Evolutionary conservation across 495 filamentous ascomycete species (phyloP).

Genomic region (Symbiotaphrina buchneri): DNA sequence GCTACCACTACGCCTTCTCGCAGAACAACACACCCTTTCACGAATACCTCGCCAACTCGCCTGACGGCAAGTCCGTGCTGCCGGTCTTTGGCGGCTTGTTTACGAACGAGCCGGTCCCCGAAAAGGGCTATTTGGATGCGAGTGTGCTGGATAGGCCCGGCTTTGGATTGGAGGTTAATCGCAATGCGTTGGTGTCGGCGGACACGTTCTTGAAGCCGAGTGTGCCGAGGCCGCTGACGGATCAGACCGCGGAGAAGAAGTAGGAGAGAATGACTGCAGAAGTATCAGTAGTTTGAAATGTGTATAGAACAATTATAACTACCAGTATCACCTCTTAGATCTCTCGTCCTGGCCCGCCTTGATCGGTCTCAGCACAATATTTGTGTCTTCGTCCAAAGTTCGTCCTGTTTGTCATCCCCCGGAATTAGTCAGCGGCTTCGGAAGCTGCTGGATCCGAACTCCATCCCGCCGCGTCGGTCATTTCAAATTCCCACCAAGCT

Average conservation of each 20-base stretch:
- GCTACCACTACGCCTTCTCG: conserved; percentile 83
- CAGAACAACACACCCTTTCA: conserved; percentile 84
- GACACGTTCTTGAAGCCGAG: conserved; percentile 45
- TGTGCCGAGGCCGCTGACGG: conserved; percentile 32
- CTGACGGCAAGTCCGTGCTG: conserved; percentile 68
- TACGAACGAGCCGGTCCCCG: conserved; percentile 73
- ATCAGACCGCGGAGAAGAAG: neutral
- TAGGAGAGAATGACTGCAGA: conserved; percentile 10
- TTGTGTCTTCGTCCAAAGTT: too few relatives aligned
- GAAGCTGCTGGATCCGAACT: too few relatives aligned
- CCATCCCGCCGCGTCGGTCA: too few relatives aligned
- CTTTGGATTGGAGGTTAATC: conserved; percentile 74
- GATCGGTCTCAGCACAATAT: too few relatives aligned
- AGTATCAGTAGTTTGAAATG: too few relatives aligned
- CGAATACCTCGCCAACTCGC: conserved; percentile 81
- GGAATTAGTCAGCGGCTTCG: too few relatives aligned
- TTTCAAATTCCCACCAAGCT: too few relatives aligned
- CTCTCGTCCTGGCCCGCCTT: too few relatives aligned
- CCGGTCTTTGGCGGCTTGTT: conserved; percentile 87
- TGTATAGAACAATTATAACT: too few relatives aligned
- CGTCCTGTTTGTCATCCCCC: too few relatives aligned
- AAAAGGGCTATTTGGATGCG: conserved; percentile 55
- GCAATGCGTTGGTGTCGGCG: conserved; percentile 56
- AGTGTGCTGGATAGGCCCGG: conserved; percentile 70
- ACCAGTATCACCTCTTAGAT: too few relatives aligned